Evolutionary conservation across 2,329 filamentous ascomycete species (phyloP), one percentile per base, ranked within the genome.

Genomic region (Beauveria rudraprayagi): DNA sequence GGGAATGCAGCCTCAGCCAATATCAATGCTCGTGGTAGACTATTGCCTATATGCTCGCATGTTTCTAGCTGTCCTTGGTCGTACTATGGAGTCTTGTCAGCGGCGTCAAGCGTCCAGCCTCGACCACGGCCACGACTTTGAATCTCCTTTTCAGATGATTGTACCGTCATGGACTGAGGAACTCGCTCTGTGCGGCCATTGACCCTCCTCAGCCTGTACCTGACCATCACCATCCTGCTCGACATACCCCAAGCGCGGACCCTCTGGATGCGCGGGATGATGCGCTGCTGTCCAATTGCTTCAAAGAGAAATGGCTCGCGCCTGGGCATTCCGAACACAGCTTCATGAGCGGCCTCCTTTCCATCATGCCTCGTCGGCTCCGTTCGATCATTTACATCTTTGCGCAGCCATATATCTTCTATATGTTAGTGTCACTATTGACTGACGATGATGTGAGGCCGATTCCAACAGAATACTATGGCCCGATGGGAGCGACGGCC

Each of bases 91-190:
- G 43, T 40, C n/a, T 55, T 14, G 37, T 54, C 11, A 37, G 41
- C 14, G 43, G 7, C 10, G 2, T 22, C 8, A 47, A 52, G 8
- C 41, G 30, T 3, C 26, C 46, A 2, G 34, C 40, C 5, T 56
- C 54, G 1, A 17, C 58, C 28, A 54, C 46, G 19, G 52, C 60
- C 10, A 40, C 60, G 24, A 41, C 24, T 22, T 37, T 66, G 44
- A 64, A 62, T 50, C 57, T 69, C 9, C 67, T 2, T 46, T 71
- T 17, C 64, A 62, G 22, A 52, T 72, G 46, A 63, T 64, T 16
- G 56, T 65, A 0, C 63, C 74, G 14, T 72, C 72, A 0, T 72
- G 69, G 62, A 52, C 63, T 17, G 72, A 75, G 54, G 70, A 75
- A 61, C 57, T 5, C 65, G 68, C 3, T 68, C 70, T 28, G 63